Evolutionary conservation across 2,329 filamentous ascomycete species (phyloP), one percentile per base, ranked within the genome.

Genomic region (Pseudocercospora vitis): DNA sequence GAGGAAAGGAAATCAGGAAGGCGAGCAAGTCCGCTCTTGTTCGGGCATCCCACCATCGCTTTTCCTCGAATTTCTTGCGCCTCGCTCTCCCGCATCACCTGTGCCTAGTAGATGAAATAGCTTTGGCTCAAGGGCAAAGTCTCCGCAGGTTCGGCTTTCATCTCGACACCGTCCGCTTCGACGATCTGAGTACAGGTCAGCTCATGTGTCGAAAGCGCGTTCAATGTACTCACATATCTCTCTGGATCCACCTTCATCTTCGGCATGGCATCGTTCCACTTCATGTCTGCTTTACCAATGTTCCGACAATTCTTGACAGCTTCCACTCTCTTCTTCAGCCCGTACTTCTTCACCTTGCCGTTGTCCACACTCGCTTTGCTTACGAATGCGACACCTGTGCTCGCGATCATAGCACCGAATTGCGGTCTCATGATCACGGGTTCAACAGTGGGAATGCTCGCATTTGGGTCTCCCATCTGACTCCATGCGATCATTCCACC

Each of bases 201-300:
- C 14, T 48, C 45, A 52, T 9, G 2, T 8, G 24, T 14, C 4
- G 18, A 6, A 29, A 7, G 40, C 12, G n/a, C 21, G 32, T 32
- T 14, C 12, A 24, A 12, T 18, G 47, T 23, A 75, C 77, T 74
- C 63, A 79, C 75, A 75, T 96, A 97, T 66, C 82, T 85, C 79
- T 97, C 92, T 4, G 92, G 88, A 71, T 97, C 91, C 56, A 97
- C 91, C 65, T 78, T 84, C 89, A 97, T 96, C 74, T 80, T 83
- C 11, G 92, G 92, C 82, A 84, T 90, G 50, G 74, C 73, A 66
- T 90, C 84, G 71, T 96, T 96, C 72, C 84, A 91, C 68, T 89
- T 91, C 91, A 96, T 96, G 72, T 96, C 88, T 64, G 74, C 78
- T 79, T 96, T 96, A 37, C 85, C 78, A 39, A 96, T 80, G 26